Conservation (phyloP, 2,329 filamentous ascomycete species). For the Fusarium sp. region DNA sequence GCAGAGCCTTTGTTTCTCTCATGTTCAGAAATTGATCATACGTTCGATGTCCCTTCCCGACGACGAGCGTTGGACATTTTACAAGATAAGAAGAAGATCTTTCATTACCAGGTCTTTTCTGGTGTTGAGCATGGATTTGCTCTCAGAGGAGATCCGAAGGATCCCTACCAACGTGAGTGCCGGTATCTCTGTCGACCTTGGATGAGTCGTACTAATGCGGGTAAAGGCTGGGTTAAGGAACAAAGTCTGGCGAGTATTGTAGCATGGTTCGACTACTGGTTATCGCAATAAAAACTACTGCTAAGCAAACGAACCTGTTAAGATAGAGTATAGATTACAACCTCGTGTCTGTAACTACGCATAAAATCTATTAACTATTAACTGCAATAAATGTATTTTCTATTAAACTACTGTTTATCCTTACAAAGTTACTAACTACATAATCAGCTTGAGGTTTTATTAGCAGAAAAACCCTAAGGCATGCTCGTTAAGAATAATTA, state of each 20-base stretch:
- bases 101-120: slow-evolving; percentile 7
- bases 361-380: too few relatives aligned
- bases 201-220: background rate
- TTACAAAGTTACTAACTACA: too few relatives aligned
- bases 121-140: slow-evolving; percentile 10
- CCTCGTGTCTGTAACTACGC: too few relatives aligned
- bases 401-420: too few relatives aligned
- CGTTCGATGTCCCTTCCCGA: slow-evolving; percentile 7
- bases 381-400: too few relatives aligned
- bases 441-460: too few relatives aligned
- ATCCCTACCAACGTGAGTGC: slow-evolving; percentile 6
- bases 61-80: slow-evolving; percentile 6
- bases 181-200: too few relatives aligned
- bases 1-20: slow-evolving; percentile 4
- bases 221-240: slow-evolving; percentile 4
- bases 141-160: background rate
- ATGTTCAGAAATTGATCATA: slow-evolving; percentile 10
- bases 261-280: slow-evolving; percentile 12
- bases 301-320: too few relatives aligned
- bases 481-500: too few relatives aligned
- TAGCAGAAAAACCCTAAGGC: too few relatives aligned
- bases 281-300: background rate
- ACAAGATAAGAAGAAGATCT: background rate
- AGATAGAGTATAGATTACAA: too few relatives aligned
- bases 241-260: slow-evolving; percentile 4